Base-by-base conservation (phyloP, 73 alveolate species). In the Tetrahymena borealis region DNA sequence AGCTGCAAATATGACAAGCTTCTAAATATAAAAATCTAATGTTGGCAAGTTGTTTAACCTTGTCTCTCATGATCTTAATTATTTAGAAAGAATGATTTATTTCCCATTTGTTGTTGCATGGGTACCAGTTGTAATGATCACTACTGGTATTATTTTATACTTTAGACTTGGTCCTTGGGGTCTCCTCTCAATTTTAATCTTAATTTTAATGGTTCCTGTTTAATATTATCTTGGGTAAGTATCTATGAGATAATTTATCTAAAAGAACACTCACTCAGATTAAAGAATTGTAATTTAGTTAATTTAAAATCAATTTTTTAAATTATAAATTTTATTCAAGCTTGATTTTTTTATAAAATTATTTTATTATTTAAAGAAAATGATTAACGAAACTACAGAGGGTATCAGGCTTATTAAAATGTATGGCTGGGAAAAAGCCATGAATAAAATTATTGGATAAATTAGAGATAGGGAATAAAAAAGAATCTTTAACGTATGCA, bases 341-440 rank as follows among this genome's bases (percentile, higher is more conserved):
- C n/a, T n/a, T n/a, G n/a, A n/a, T n/a, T n/a, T n/a, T n/a, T n/a
- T n/a, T n/a, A n/a, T n/a, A n/a, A n/a, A n/a, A n/a, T n/a, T n/a
- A n/a, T n/a, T n/a, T n/a, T n/a, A n/a, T n/a, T n/a, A n/a, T n/a
- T n/a, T n/a, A n/a, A n/a, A 60, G 37, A 94, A 94, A 92, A 38
- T 91, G n/a, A 77, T 93, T 8, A 91, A 78, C 11, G 92, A 94
- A 78, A 78, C 92, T 24, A 40, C 92, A n/a, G 96, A 94, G 12
- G 95, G 96, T 32, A 94, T 94, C 5, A 39, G 94, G 39, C 40
- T 94, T 13, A 78, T 94, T 9, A 94, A 94, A 78, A 78, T 94
- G 91, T 94, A 94, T 40, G 95, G 94, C 33, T 94, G 96, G 96
- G 96, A 92, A 40, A 24, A 43, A 18, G 94, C 96, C 2, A 78